phyloP scores from a whole-genome alignment of 2,329 filamentous ascomycete species.

The Aspergillus pseudoviridinutans region DNA sequence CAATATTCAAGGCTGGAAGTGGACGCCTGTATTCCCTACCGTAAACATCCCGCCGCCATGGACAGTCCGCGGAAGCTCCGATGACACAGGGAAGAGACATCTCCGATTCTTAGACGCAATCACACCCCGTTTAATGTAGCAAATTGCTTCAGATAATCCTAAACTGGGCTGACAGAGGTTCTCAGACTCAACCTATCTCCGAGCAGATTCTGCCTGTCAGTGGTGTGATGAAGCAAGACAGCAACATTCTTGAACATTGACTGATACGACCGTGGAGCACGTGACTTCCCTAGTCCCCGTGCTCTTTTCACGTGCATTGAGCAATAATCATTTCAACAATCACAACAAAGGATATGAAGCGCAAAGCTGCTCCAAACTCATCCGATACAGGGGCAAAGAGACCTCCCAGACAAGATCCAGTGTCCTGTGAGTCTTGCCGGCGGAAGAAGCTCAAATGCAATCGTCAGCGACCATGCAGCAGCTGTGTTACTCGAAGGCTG shows the following conservation, averaged over 20 bases:
- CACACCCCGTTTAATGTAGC: neutral
- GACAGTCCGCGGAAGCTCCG: constrained; percentile 25
- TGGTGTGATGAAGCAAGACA: no score
- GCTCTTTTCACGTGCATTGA: neutral
- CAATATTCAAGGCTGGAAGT: neutral
- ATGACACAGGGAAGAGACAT: neutral
- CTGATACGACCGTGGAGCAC: neutral
- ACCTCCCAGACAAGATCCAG: constrained; percentile 31
- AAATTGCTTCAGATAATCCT: no score
- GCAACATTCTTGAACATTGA: no score
- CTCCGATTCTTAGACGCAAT: constrained; percentile 2
- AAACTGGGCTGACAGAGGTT: no score
- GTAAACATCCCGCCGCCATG: constrained; percentile 2
- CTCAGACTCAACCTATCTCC: neutral
- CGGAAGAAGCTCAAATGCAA: constrained; percentile 52
- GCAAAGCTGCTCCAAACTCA: constrained; percentile 6
- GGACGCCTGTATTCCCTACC: no score
- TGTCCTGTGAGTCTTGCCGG: constrained; percentile 39
- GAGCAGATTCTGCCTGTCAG: no score
- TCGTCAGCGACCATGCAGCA: constrained; percentile 48
- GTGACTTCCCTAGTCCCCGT: neutral
- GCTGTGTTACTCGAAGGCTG: constrained; percentile 37
- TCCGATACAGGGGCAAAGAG: constrained; percentile 12
- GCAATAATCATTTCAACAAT: neutral
- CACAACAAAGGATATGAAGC: constrained; percentile 18